A percentile compares a stretch with the other conserved stretches of the same genome.
These are phyloP conservation scores for Astragalus membranaceus DNA, from an alignment of 306 rosid genomes.

Conservation along the genomic window DNA sequence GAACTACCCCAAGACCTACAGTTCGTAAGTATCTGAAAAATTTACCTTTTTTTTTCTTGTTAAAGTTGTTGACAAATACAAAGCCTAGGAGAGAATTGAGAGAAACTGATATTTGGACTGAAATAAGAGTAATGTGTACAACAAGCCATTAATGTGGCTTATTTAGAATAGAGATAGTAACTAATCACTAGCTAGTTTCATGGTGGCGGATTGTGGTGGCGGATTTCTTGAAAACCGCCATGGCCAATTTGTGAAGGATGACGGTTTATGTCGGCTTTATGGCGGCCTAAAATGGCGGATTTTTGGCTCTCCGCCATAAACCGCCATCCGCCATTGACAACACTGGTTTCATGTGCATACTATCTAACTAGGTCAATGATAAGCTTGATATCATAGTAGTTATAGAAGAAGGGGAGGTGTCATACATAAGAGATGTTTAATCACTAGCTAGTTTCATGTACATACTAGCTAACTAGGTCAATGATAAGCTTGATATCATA, in stretches of 20 bases:
- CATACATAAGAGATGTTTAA: too few species aligned
- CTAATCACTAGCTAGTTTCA: background rate
- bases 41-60: background rate
- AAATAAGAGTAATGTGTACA: background rate
- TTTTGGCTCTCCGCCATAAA: too few species aligned
- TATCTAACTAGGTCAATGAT: too few species aligned
- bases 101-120: background rate
- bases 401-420: too few species aligned
- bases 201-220: too few species aligned
- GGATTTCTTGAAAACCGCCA: too few species aligned
- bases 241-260: too few species aligned
- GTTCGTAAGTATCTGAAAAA: constrained; percentile 44
- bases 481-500: background rate
- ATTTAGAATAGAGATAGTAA: background rate
- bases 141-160: background rate
- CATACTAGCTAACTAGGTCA: background rate
- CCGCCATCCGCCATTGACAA: too few species aligned
- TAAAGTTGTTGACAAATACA: background rate
- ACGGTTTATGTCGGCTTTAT: too few species aligned
- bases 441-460: background rate
- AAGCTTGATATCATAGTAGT: too few species aligned
- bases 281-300: too few species aligned
- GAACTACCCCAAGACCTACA: constrained; percentile 79
- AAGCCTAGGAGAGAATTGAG: background rate
- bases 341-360: too few species aligned